A percentile compares a stretch with the other conserved stretches of the same genome.
These are phyloP conservation scores for Xerocomellus chrysenteron DNA, from an alignment of 768 basidiomycete species.

Conservation along the genomic window DNA sequence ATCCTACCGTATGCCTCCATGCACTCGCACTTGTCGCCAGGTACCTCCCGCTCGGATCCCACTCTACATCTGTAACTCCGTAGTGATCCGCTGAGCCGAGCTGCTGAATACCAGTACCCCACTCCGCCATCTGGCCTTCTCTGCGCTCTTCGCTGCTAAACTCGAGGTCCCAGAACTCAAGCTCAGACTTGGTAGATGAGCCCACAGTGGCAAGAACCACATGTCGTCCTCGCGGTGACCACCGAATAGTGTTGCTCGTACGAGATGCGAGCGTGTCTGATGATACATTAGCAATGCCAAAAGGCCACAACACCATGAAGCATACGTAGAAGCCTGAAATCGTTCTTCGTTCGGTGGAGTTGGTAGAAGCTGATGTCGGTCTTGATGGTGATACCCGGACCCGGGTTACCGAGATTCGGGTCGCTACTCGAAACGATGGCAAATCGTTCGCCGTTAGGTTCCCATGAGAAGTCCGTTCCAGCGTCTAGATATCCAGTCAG, in stretches of 20 bases:
- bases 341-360: constrained; percentile 87
- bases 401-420: constrained; percentile 87
- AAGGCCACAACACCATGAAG: constrained; percentile 3
- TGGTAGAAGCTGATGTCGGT: constrained; percentile 97
- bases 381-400: constrained; percentile 91
- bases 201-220: constrained; percentile 96
- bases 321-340: constrained; percentile 88
- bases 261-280: constrained; percentile 75
- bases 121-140: constrained; percentile 57
- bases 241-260: constrained; percentile 91
- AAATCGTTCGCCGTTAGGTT: constrained; percentile 96
- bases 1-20: constrained; percentile 88
- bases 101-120: constrained; percentile 83
- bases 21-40: constrained; percentile 90
- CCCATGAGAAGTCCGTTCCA: constrained; percentile 97
- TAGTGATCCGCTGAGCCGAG: constrained; percentile 91
- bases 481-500: constrained; percentile 56
- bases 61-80: constrained; percentile 95
- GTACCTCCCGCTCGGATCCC: constrained; percentile 96
- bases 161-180: constrained; percentile 99
- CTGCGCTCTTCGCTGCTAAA: constrained; percentile 64
- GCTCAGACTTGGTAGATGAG: constrained; percentile 90
- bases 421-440: constrained; percentile 93
- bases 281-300: constrained; percentile 7
- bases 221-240: constrained; percentile 96